These are phyloP conservation scores for Cyberlindnera japonica DNA, from an alignment of 805 yeast genomes.

Conservation along the genomic window DNA sequence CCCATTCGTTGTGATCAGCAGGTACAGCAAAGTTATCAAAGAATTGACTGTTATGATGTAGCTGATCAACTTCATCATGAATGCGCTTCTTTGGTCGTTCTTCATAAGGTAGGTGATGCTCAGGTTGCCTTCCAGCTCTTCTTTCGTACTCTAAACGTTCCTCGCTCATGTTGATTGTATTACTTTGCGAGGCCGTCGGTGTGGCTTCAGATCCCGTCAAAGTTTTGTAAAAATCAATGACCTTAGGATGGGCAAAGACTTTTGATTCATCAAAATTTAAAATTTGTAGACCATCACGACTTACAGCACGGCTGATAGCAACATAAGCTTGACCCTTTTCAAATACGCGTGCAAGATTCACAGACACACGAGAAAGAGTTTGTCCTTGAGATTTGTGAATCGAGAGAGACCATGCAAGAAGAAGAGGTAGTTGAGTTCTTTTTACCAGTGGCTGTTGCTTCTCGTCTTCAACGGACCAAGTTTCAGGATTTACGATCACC, in stretches of 20 bases:
- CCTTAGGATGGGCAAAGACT: slow-evolving; percentile 69
- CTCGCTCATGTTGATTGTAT: no score
- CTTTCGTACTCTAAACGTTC: background rate
- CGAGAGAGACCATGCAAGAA: slow-evolving; percentile 95
- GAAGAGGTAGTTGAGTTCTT: slow-evolving; percentile 77
- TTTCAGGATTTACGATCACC: slow-evolving; percentile 78
- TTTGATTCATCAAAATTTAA: slow-evolving; percentile 60
- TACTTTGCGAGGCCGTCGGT: no score
- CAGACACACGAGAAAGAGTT: slow-evolving; percentile 70
- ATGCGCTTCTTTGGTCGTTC: background rate
- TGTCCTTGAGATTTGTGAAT: slow-evolving; percentile 97
- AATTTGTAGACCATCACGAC: slow-evolving; percentile 79
- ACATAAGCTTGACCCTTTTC: slow-evolving; percentile 97
- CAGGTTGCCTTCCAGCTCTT: background rate
- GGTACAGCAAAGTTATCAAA: background rate
- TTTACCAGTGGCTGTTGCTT: slow-evolving; percentile 62
- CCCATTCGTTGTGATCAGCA: background rate
- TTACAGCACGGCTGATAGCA: slow-evolving; percentile 86
- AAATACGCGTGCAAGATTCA: slow-evolving; percentile 71
- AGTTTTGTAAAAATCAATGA: slow-evolving; percentile 60
- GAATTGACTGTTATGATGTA: background rate
- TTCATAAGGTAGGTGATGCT: background rate
- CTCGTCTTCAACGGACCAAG: slow-evolving; percentile 78
- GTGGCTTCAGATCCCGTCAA: slow-evolving; percentile 33
- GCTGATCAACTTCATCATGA: background rate